phyloP scores from a whole-genome alignment of 2,329 filamentous ascomycete genomes.

The Rachicladosporium sp. region DNA sequence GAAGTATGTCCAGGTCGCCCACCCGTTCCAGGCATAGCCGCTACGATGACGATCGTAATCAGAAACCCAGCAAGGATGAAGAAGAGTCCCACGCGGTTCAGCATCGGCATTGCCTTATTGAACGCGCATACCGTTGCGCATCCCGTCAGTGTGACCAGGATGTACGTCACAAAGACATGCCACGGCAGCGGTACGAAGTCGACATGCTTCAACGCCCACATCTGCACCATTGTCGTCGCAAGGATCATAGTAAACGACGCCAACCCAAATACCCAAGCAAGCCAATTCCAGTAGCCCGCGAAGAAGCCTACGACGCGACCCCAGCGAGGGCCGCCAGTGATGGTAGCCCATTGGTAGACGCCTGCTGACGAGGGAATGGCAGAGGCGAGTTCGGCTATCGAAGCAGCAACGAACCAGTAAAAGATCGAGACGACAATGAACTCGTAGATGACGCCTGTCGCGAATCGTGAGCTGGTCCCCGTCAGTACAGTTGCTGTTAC shows the following conservation, averaged over 20 bases:
- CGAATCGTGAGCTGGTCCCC: too few species aligned
- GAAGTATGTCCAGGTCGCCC: too few species aligned
- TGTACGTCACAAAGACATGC: conserved; percentile 48
- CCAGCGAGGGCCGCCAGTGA: conserved; percentile 21
- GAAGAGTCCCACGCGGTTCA: conserved; percentile 45
- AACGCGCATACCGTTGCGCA: conserved; percentile 43
- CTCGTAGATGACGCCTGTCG: conserved; percentile 22
- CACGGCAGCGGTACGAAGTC: conserved; percentile 40
- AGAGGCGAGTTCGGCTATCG: conserved; percentile 22
- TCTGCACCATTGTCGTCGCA: conserved; percentile 47
- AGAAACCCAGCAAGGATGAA: conserved; percentile 30
- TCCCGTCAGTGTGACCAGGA: conserved; percentile 44
- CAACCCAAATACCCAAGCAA: conserved; percentile 45
- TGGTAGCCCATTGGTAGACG: conserved; percentile 25
- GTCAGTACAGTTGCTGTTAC: background rate
- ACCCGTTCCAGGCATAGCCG: conserved; percentile 37
- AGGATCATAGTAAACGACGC: conserved; percentile 48
- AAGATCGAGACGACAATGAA: conserved; percentile 23
- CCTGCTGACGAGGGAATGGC: conserved; percentile 22
- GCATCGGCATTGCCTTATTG: conserved; percentile 40
- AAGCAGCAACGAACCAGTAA: conserved; percentile 25
- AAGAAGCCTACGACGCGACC: conserved; percentile 26
- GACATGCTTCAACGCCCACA: conserved; percentile 49
- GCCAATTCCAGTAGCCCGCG: conserved; percentile 36
- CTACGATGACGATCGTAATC: conserved; percentile 26